phyloP scores from a whole-genome alignment of 495 filamentous ascomycete species.

The Tuber microsphaerosporum region DNA sequence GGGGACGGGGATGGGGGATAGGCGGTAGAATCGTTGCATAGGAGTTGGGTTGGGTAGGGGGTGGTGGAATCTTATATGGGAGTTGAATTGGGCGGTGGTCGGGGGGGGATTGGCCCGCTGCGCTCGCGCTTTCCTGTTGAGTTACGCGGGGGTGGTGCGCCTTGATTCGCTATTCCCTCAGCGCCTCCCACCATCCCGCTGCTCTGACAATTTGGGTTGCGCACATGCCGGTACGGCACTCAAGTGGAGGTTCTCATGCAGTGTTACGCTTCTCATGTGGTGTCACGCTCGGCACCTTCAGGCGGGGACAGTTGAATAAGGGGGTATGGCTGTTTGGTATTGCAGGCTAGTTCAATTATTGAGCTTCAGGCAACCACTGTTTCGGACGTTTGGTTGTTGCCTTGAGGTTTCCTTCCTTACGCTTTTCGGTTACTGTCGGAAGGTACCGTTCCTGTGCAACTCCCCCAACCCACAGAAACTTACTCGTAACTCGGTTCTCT shows the following conservation, averaged over 20 bases:
- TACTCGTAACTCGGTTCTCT: neutral
- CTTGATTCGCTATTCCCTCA: neutral
- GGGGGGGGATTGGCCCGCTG: neutral
- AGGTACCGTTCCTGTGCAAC: neutral
- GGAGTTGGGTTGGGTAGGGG: neutral
- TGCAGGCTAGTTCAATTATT: neutral
- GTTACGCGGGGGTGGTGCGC: neutral
- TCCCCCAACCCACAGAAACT: neutral
- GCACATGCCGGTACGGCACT: neutral
- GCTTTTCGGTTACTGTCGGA: neutral
- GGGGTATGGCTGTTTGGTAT: neutral
- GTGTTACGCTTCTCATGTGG: neutral
- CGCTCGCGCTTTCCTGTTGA: neutral
- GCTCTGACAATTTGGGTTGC: neutral
- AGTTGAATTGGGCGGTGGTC: neutral
- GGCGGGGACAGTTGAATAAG: neutral
- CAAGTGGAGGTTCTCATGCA: neutral
- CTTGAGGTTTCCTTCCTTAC: neutral
- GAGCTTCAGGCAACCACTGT: neutral
- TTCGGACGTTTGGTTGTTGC: neutral
- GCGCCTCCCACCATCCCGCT: neutral
- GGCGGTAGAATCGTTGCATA: neutral
- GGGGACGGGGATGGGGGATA: neutral
- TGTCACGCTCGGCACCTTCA: neutral
- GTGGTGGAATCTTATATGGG: neutral